Evolutionary conservation across 2,329 filamentous ascomycete genomes (phyloP).

Genomic region (Mycosphaerella sp.): DNA sequence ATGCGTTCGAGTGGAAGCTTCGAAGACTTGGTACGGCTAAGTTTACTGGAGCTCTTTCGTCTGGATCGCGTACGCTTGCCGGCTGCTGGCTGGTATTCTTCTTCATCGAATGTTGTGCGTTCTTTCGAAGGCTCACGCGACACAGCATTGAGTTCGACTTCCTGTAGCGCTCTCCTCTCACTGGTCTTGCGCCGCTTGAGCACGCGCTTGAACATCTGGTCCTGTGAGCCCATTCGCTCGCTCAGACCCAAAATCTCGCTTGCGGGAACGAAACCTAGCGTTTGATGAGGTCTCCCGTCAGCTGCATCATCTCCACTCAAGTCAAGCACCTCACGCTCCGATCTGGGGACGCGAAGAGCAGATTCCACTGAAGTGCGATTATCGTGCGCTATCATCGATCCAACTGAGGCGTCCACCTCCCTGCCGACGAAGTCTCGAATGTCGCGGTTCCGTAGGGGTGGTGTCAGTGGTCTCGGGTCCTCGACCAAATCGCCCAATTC

Average conservation of each 20-base stretch:
- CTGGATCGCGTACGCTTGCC: conserved; percentile 10
- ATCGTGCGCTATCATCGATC: conserved; percentile 16
- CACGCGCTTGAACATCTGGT: conserved; percentile 8
- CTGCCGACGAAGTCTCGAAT: conserved; percentile 29
- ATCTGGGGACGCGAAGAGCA: background rate
- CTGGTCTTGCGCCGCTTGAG: conserved; percentile 26
- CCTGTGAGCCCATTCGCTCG: conserved; percentile 5
- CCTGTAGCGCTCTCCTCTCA: conserved; percentile 19
- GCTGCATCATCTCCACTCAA: background rate
- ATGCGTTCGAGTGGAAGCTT: conserved; percentile 37
- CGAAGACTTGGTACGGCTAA: conserved; percentile 33
- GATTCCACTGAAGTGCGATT: conserved; percentile 6
- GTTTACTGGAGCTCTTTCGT: conserved; percentile 21
- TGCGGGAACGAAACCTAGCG: conserved; percentile 26
- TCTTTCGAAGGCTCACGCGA: background rate
- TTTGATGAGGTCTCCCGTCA: conserved; percentile 1
- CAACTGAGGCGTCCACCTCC: background rate
- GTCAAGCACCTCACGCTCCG: background rate
- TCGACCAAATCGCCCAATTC: conserved; percentile 25
- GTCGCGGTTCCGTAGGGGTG: conserved; percentile 27
- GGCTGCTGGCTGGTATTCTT: conserved; percentile 14
- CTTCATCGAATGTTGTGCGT: background rate
- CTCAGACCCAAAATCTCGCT: conserved; percentile 25
- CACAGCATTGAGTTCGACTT: conserved; percentile 24
- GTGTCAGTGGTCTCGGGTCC: conserved; percentile 20